These are phyloP conservation scores for Trametes sanguinea DNA, from an alignment of 768 basidiomycete genomes.

Conservation along the genomic window DNA sequence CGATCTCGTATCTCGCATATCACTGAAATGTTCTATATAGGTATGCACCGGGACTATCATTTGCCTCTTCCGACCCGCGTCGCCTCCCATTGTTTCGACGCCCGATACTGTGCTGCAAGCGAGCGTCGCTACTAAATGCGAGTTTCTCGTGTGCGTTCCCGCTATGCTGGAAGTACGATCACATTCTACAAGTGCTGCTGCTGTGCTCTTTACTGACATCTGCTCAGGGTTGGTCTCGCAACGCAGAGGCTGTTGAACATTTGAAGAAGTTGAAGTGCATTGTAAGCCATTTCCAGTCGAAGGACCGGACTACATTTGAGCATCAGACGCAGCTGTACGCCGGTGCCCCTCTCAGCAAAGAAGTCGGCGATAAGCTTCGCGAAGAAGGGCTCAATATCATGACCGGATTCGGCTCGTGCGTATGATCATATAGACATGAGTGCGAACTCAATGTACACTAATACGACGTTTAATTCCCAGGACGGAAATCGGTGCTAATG, in stretches of 20 bases:
- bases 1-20: neutral
- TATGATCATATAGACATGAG: neutral
- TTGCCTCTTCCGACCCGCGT: slow-evolving; percentile 27
- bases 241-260: slow-evolving; percentile 12
- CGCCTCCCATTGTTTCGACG: slow-evolving; percentile 27
- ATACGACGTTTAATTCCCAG: neutral
- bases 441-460: too few species aligned
- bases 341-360: slow-evolving; percentile 42
- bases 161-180: slow-evolving; percentile 30
- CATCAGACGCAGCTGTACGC: slow-evolving; percentile 34
- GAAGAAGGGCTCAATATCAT: slow-evolving; percentile 36
- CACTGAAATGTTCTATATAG: neutral
- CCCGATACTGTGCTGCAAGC: slow-evolving; percentile 24
- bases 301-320: too few species aligned
- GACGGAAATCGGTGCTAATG: slow-evolving; percentile 22
- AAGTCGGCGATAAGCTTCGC: slow-evolving; percentile 37
- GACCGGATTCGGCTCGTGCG: slow-evolving; percentile 42
- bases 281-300: slow-evolving; percentile 2
- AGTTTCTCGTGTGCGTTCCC: slow-evolving; percentile 26
- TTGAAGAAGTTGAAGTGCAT: slow-evolving; percentile 17
- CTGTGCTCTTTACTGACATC: too few species aligned
- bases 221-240: slow-evolving; percentile 26
- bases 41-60: slow-evolving; percentile 20
- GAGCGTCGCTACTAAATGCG: slow-evolving; percentile 11
- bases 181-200: too few species aligned